phyloP scores from a whole-genome alignment of 2,329 filamentous ascomycete genomes.

The Aspergillus novofumigatus region DNA sequence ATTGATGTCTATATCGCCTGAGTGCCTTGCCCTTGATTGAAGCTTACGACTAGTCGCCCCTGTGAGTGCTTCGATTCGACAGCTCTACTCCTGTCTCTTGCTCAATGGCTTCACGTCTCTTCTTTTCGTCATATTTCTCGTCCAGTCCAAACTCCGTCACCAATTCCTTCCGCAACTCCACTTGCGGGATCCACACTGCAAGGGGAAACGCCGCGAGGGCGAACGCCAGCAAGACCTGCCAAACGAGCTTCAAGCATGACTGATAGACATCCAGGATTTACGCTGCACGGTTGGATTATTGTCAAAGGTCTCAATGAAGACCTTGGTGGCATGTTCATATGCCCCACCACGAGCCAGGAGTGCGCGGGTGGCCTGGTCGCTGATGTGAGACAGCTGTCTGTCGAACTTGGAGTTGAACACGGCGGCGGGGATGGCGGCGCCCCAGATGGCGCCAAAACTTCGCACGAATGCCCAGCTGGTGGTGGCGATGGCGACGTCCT shows the following conservation, averaged over 20 bases:
- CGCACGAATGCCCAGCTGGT: conserved; percentile 24
- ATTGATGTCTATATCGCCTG: too few species aligned
- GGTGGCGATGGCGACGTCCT: conserved; percentile 18
- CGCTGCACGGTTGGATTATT: not conserved
- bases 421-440: conserved; percentile 21
- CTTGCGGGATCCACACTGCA: conserved; percentile 8
- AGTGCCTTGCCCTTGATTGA: too few species aligned
- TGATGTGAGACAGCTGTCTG: not conserved
- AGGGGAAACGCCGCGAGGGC: conserved; percentile 11
- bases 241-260: conserved; percentile 8
- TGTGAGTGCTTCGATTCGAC: too few species aligned
- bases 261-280: conserved; percentile 5
- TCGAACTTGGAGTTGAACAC: conserved; percentile 32
- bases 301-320: not conserved
- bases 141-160: conserved; percentile 9
- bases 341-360: not conserved
- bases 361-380: not conserved
- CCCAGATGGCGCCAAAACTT: conserved; percentile 26
- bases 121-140: not conserved
- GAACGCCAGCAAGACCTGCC: conserved; percentile 14
- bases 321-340: not conserved
- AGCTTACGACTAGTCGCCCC: too few species aligned
- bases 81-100: too few species aligned
- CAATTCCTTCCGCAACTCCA: conserved; percentile 11
- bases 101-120: too few species aligned